Conservation (phyloP, 768 basidiomycete species). For the Mycena belliarum region DNA sequence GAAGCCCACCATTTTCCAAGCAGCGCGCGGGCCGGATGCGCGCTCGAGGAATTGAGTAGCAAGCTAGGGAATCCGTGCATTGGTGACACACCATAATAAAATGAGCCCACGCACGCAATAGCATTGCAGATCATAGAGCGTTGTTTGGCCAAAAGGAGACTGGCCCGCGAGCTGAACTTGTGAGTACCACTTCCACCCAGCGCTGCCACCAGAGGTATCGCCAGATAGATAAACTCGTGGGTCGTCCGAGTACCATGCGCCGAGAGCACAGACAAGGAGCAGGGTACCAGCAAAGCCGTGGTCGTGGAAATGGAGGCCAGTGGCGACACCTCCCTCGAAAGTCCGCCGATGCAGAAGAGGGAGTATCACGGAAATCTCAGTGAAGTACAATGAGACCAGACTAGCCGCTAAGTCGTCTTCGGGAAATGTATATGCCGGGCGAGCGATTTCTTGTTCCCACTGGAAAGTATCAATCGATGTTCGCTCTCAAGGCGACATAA, state of each 20-base stretch:
- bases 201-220: no score
- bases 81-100: slow-evolving; percentile 3
- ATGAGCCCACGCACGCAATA: slow-evolving; percentile 31
- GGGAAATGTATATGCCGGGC: slow-evolving; percentile 32
- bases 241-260: slow-evolving; percentile 38
- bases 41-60: slow-evolving; percentile 7
- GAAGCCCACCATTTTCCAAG: not conserved
- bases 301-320: slow-evolving; percentile 39
- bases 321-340: slow-evolving; percentile 39
- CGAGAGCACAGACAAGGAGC: slow-evolving; percentile 53
- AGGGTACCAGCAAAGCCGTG: slow-evolving; percentile 43
- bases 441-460: slow-evolving; percentile 12
- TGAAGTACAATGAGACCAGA: slow-evolving; percentile 55
- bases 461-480: no score
- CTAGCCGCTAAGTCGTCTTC: slow-evolving; percentile 35
- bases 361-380: slow-evolving; percentile 36
- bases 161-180: slow-evolving; percentile 35
- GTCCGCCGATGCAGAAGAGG: slow-evolving; percentile 46
- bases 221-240: slow-evolving; percentile 32
- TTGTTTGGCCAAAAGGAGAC: slow-evolving; percentile 30
- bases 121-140: slow-evolving; percentile 43
- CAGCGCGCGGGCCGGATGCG: slow-evolving; percentile 1
- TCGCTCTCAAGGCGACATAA: no score
- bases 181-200: slow-evolving; percentile 46
- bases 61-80: not conserved